Base-by-base conservation (phyloP, 805 yeast genomes). In the Metschnikowia lachancei region DNA sequence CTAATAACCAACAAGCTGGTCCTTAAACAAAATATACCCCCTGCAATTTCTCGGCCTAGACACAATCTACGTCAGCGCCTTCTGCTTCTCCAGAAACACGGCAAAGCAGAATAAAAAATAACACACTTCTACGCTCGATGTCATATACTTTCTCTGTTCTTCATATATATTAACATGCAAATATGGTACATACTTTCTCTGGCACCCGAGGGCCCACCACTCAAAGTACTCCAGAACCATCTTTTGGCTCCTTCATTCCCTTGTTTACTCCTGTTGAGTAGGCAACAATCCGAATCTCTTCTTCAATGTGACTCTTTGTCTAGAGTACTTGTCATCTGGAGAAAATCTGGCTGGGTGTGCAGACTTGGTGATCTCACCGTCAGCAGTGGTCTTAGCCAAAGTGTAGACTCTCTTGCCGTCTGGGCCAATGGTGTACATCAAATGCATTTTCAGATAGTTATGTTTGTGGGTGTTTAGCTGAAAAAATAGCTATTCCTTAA, bases 261-360 rank as follows among this genome's bases (percentile, higher is more conserved):
- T 13, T 9, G 20, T 18, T 34, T 45, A 45, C 45, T 40, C 49
- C 29, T 52, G 53, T 67, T 87, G 94, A 46, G 95, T 85, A 62
- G 96, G 96, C 66, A 94, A 77, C 69, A 94, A 67, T 58, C 84
- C 83, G 67, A 73, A 92, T 77, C 99, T 85, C 80, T 89, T 94
- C 83, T 94, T 94, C 66, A 94, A 79, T 47, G 98, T 92, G 42
- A 94, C 97, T 81, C 99, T 88, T 74, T 94, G 98, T 78, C 97
- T 86, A 39, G 99, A 94, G 77, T 89, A 92, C 75, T 94, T 94
- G 81, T 94, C 99, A 69, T 94, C 99, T 59, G 99, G 99, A 29
- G 99, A 94, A 71, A 94, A 94, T 74, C 99, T 85, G 44, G 99
- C 99, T 53, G 99, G 99, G 71, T 94, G 99, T 35, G 99, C 99